Evolutionary conservation across 192 early-diverging fungal genomes (phyloP), one percentile per base, ranked within the genome.

Genomic region (Blastocladiella britannica): DNA sequence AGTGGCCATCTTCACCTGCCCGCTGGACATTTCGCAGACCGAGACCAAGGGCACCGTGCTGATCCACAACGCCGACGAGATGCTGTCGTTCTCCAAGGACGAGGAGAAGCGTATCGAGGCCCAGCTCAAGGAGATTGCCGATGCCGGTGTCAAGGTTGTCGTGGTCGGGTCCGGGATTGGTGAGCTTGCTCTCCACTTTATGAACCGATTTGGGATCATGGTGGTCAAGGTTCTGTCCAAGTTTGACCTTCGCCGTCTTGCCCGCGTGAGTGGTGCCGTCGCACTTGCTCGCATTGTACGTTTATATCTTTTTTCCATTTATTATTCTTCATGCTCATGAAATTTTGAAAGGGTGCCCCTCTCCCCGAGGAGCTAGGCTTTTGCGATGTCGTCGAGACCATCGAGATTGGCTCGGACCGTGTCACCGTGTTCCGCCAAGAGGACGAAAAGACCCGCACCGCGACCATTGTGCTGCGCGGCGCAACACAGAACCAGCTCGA

Each of bases 31-130:
- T 53, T 72, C 85, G 7, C 81, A 89, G 68, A 97, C 93, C 26
- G 93, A 97, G 68, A 97, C 93, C 47, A 97, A 97, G 82, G 93
- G 93, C 54, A 97, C 93, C 20, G 93, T 97, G 52, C 76, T 97
- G 67, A 88, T 97, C 69, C 84, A 91, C 64, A 93, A 85, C 67
- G 93, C 93, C 51, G 70, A 77, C 54, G 93, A 95, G 66, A 95
- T 97, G 93, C 75, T 95, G 26, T 82, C 86, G 66, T 97, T 94
- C 69, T 86, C 82, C 53, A 90, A 90, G 70, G 93, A 84, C 56
- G 93, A 97, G 70, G 93, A 97, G 70, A 73, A 74, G 58, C 85
- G 88, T 61, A 75, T 97, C 61, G 91, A 93, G 71, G 75, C 73
- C 55, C 73, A 68, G 22, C 80, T 95, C 67, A 80, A 82, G 69